Base-by-base conservation (phyloP, 2,329 filamentous ascomycete genomes). In the Fusarium tanahbumbuense region DNA sequence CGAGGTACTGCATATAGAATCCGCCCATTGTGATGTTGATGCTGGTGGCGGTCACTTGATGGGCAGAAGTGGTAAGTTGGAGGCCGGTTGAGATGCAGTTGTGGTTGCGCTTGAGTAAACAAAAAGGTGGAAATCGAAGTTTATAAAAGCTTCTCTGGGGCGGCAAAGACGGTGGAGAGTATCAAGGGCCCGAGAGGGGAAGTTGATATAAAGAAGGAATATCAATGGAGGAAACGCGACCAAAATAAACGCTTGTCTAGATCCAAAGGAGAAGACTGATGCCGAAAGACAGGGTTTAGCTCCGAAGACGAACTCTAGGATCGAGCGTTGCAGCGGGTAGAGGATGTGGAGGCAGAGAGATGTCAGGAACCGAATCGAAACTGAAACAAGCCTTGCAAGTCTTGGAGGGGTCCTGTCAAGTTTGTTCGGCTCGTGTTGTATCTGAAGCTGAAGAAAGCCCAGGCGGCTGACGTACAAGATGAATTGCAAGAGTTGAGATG, bases 1-100 rank as follows among this genome's bases (percentile, higher is more conserved):
- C 88, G 71, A 92, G 84, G 79, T 92, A 92, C 76, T 92, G 89
- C 85, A 91, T 91, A 77, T 91, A 91, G 77, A 90, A 91, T 70
- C 88, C 88, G 74, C 84, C 84, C 88, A 90, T 90, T 68, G 73
- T 85, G 78, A 59, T 72, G 67, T 70, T 73, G 60, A 48, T 64
- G 64, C 25, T 61, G 65, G 28, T 64, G 58, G 34, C 25, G 62
- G 47, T 65, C 20, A 72, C 71, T 75, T 76, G 77, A 77, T 55
- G 72, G 52, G 46, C 45, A 52, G 22, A 16, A 16, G 32, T n/a
- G 23, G 18, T 54, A 32, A 56, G 32, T 47, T 52, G 57, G 59
- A 58, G 64, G 55, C 54, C 46, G 63, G 61, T 56, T 48, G 50
- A 48, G 56, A 41, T 44, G 48, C 23, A 37, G 64, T 64, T 66